phyloP scores from a whole-genome alignment of 148 eudicot genomes.

The Cornus controversa region DNA sequence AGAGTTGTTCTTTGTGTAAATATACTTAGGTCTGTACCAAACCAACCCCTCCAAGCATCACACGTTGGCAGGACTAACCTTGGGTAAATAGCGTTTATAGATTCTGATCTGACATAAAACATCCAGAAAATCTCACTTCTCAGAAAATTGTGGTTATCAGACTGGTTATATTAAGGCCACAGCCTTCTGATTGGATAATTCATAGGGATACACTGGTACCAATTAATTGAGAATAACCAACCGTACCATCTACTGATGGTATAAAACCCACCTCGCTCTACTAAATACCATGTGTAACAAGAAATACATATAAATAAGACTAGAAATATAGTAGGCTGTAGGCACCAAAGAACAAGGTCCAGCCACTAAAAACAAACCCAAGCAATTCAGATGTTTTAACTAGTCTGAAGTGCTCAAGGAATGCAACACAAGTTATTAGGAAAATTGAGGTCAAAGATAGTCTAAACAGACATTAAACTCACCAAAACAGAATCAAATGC shows the following conservation, averaged over 20 bases:
- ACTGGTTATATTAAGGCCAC: background rate
- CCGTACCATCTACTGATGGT: too few species aligned
- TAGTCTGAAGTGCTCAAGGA: too few species aligned
- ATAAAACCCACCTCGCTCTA: too few species aligned
- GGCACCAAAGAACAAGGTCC: background rate
- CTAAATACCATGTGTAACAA: too few species aligned
- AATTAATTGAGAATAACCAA: background rate
- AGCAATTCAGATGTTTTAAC: background rate
- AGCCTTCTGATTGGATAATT: background rate
- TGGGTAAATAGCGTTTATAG: too few species aligned
- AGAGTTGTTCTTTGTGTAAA: background rate
- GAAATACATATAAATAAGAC: background rate
- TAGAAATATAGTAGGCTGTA: background rate
- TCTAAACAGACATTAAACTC: background rate
- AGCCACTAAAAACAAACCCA: background rate
- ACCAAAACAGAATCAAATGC: slow-evolving; percentile 21
- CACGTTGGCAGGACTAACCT: too few species aligned
- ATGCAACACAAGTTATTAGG: too few species aligned
- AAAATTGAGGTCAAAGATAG: background rate
- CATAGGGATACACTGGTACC: background rate
- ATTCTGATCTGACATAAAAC: too few species aligned
- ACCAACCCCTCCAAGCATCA: too few species aligned
- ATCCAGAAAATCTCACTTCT: too few species aligned
- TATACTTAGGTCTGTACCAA: background rate
- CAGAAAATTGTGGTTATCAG: too few species aligned